Percentiles rank a stretch among this genome's conserved stretches.
Evolutionary conservation across 371 early-diverging fungal species (phyloP).

Genomic region (Mortierella sp.): DNA sequence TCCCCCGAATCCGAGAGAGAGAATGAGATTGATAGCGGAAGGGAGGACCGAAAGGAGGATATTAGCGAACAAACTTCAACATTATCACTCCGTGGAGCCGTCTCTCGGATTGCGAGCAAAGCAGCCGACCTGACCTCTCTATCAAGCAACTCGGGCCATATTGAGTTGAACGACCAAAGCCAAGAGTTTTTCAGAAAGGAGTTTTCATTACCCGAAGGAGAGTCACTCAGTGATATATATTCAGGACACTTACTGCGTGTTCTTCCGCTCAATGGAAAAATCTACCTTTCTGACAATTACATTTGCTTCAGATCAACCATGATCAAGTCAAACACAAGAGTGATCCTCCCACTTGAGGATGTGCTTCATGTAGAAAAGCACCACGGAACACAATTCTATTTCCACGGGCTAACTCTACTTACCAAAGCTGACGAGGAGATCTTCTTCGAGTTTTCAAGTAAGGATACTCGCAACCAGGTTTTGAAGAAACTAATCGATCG

Average conservation of each 20-base stretch:
- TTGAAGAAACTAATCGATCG: slow-evolving; percentile 25
- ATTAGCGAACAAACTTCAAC: slow-evolving; percentile 15
- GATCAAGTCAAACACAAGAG: slow-evolving; percentile 68
- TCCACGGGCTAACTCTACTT: slow-evolving; percentile 57
- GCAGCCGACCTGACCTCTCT: neutral
- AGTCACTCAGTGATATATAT: slow-evolving; percentile 64
- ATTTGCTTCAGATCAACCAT: slow-evolving; percentile 75
- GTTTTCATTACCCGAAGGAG: slow-evolving; percentile 72
- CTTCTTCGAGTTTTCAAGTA: slow-evolving; percentile 63
- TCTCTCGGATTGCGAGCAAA: slow-evolving; percentile 29
- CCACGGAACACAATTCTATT: slow-evolving; percentile 49
- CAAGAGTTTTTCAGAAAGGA: slow-evolving; percentile 64
- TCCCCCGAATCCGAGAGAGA: neutral
- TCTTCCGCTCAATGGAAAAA: slow-evolving; percentile 70
- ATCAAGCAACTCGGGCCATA: slow-evolving; percentile 14
- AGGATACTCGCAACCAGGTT: slow-evolving; percentile 47
- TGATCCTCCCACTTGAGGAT: slow-evolving; percentile 60
- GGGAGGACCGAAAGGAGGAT: slow-evolving; percentile 35
- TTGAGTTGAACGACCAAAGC: slow-evolving; percentile 11
- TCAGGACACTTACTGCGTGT: slow-evolving; percentile 60
- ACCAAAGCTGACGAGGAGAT: slow-evolving; percentile 60
- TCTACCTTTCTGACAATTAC: slow-evolving; percentile 75
- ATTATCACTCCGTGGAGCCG: slow-evolving; percentile 30
- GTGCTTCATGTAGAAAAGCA: slow-evolving; percentile 50
- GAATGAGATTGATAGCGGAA: neutral